A percentile compares a stretch with the other conserved stretches of the same genome.
Conservation (phyloP, 2,329 filamentous ascomycete species). For the Meredithiella fracta region DNA sequence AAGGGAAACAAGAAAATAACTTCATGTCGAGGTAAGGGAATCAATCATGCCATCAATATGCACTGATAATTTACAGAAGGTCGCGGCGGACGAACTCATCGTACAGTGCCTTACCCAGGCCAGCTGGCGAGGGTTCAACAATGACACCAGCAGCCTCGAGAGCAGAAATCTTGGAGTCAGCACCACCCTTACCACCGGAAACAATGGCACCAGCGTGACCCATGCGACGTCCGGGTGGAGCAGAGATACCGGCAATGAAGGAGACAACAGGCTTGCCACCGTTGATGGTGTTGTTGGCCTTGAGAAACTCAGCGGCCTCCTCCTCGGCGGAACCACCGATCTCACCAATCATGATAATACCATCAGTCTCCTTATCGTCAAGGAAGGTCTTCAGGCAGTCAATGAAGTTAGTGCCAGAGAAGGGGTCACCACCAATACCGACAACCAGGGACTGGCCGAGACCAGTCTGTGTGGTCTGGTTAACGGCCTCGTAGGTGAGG, state of each 20-base stretch:
- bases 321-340: conserved; percentile 96
- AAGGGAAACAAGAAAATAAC: background rate
- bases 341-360: conserved; percentile 99
- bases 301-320: conserved; percentile 92
- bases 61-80: conserved; percentile 50
- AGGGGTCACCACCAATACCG: conserved; percentile 95
- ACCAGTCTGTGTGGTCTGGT: conserved; percentile 94
- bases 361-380: conserved; percentile 87
- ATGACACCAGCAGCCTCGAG: conserved; percentile 87
- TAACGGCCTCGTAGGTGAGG: conserved; percentile 97
- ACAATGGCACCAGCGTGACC: conserved; percentile 98
- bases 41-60: conserved; percentile 9
- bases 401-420: conserved; percentile 99
- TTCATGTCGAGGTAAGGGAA: conserved; percentile 3
- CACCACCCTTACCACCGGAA: conserved; percentile 90
- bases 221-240: conserved; percentile 91
- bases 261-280: conserved; percentile 82
- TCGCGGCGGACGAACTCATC: conserved; percentile 93
- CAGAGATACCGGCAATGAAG: conserved; percentile 97
- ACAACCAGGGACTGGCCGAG: conserved; percentile 96
- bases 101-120: conserved; percentile 83
- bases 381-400: conserved; percentile 97
- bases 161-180: conserved; percentile 93
- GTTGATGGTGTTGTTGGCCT: conserved; percentile 75
- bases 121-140: conserved; percentile 85